These are phyloP conservation scores for Acrocalymma vagum DNA, from an alignment of 2,329 filamentous ascomycete genomes.

Conservation along the genomic window DNA sequence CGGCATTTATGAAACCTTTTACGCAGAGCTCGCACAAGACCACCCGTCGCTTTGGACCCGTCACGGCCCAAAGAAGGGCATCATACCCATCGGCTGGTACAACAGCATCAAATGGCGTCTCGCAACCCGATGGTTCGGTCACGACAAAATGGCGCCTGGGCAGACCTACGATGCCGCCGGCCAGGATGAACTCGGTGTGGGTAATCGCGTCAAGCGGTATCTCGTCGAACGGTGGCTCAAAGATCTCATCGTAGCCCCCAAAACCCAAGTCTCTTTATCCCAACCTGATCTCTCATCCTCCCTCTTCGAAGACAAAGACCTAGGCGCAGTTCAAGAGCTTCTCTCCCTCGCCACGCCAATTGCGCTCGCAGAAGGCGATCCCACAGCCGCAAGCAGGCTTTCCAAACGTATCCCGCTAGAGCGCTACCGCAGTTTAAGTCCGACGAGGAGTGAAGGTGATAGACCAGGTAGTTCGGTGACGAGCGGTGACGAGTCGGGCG, in stretches of 20 bases:
- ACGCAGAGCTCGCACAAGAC: slow-evolving; percentile 55
- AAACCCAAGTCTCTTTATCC: slow-evolving; percentile 7
- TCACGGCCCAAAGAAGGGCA: slow-evolving; percentile 52
- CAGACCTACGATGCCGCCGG: slow-evolving; percentile 38
- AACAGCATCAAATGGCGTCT: slow-evolving; percentile 58
- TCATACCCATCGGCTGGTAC: slow-evolving; percentile 50
- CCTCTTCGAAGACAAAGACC: slow-evolving; percentile 19
- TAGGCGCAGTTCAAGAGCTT: slow-evolving; percentile 43
- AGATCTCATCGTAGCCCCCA: slow-evolving; percentile 38
- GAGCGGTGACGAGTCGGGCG: slow-evolving; percentile 32
- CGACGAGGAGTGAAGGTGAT: slow-evolving; percentile 34
- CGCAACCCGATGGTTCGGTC: slow-evolving; percentile 56
- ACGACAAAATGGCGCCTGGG: slow-evolving; percentile 49
- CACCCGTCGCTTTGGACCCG: slow-evolving; percentile 60
- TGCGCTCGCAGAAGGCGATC: slow-evolving; percentile 46
- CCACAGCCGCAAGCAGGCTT: slow-evolving; percentile 40
- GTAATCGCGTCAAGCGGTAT: slow-evolving; percentile 48
- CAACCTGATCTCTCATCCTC: slow-evolving; percentile 2
- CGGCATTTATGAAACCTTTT: slow-evolving; percentile 61
- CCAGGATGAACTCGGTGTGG: slow-evolving; percentile 50
- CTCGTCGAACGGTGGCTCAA: slow-evolving; percentile 53
- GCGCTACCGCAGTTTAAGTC: slow-evolving; percentile 42
- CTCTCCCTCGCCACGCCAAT: slow-evolving; percentile 45
- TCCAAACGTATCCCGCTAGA: slow-evolving; percentile 24
- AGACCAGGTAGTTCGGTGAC: slow-evolving; percentile 18